Evolutionary conservation across 805 yeast genomes (phyloP), one percentile per base, ranked within the genome.

Genomic region (Candida orba): DNA sequence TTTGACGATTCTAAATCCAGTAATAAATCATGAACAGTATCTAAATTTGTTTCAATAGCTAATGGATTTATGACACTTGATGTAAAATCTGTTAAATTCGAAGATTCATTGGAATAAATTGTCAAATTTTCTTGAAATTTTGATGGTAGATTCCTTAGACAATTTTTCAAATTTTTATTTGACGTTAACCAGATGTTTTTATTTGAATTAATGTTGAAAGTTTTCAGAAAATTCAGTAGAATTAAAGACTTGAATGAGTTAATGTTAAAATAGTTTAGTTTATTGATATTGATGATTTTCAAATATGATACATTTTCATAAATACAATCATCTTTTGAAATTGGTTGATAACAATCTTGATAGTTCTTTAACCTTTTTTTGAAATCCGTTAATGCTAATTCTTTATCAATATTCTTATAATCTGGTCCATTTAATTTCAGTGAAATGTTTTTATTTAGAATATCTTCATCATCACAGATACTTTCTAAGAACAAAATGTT

Each of bases 281-380:
- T 75, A 53, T 72, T 73, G 6, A 81, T 82, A 54, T 80, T 76
- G 33, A 80, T 71, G 63, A 80, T 76, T 55, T 80, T 79, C 33
- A 80, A 75, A 48, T 76, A 79, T 53, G 76, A 82, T 4, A 70
- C 69, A 40, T 74, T 69, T 31, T 59, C 59, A 45, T 69, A 70
- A 43, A 69, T 75, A 38, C 63, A 29, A 39, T 76, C 81, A 6
- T 45, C 48, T 37, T 64, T 64, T 1, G 46, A 17, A 40, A 75
- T 70, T 6, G 79, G 64, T 52, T 75, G 73, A 53, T 76, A 76
- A 2, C 76, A 76, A 31, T 65, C 62, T 47, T 75, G 79, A 51
- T 76, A 76, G 50, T 76, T 75, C n/a, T 57, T 54, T 31, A 76
- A 60, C 47, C 81, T 62, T 13, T 74, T 71, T 39, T 69, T 72